A percentile compares a stretch with the other conserved stretches of the same genome.
phyloP scores from a whole-genome alignment of 139 green algal genomes.

The Asterochloris erici region DNA sequence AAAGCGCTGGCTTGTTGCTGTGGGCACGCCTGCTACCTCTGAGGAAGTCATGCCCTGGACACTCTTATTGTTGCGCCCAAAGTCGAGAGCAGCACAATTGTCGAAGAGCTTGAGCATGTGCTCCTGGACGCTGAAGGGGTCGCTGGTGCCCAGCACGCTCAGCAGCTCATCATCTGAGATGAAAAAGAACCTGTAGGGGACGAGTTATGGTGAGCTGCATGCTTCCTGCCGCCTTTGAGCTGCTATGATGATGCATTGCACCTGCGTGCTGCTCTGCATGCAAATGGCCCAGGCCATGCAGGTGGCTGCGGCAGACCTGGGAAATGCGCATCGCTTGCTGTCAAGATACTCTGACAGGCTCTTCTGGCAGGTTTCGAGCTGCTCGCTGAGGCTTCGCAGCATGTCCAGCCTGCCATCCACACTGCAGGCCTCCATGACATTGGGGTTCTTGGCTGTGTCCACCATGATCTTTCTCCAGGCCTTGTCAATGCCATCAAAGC shows the following conservation, averaged over 20 bases:
- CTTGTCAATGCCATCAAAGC: slow-evolving; percentile 79
- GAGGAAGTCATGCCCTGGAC: slow-evolving; percentile 79
- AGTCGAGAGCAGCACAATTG: slow-evolving; percentile 79
- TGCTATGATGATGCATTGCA: too few species aligned
- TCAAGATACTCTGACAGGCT: slow-evolving; percentile 77
- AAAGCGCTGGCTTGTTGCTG: background rate
- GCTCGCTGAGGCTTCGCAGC: slow-evolving; percentile 55
- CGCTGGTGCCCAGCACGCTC: slow-evolving; percentile 73
- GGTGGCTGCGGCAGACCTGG: slow-evolving; percentile 9
- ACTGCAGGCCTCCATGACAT: slow-evolving; percentile 72
- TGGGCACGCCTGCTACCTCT: slow-evolving; percentile 44
- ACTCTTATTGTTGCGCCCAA: slow-evolving; percentile 78
- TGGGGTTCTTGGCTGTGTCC: slow-evolving; percentile 68
- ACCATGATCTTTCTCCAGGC: slow-evolving; percentile 77
- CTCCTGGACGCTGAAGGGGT: slow-evolving; percentile 78
- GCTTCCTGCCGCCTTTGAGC: too few species aligned
- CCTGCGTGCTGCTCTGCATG: too few species aligned
- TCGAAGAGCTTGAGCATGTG: slow-evolving; percentile 95
- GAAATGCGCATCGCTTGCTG: slow-evolving; percentile 79
- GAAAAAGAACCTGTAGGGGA: slow-evolving; percentile 76
- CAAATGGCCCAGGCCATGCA: too few species aligned
- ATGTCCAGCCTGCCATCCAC: slow-evolving; percentile 54
- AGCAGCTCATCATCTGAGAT: slow-evolving; percentile 86
- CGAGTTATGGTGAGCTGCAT: background rate
- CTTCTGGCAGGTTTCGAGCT: slow-evolving; percentile 85